Conservation (phyloP, 2,329 filamentous ascomycete species). For the Blastomyces gilchristii region DNA sequence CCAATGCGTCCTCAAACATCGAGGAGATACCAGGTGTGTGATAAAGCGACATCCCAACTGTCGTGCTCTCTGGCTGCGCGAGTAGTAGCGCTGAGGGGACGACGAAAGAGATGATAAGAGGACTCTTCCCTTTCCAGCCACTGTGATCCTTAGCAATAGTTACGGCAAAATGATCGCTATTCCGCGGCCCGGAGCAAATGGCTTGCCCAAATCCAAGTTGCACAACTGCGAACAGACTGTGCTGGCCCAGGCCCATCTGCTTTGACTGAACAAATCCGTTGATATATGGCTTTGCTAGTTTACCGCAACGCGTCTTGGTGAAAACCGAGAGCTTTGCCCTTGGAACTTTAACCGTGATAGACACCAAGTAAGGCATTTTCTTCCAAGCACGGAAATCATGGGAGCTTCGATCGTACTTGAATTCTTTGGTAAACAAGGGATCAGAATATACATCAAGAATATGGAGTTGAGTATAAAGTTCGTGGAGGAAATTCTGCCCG, state of each 20-base stretch:
- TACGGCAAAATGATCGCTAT: slow-evolving; percentile 15
- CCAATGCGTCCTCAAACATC: slow-evolving; percentile 14
- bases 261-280: slow-evolving; percentile 14
- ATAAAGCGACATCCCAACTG: slow-evolving; percentile 17
- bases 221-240: slow-evolving; percentile 18
- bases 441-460: slow-evolving; percentile 17
- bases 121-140: slow-evolving; percentile 19
- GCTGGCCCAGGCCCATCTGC: slow-evolving; percentile 8
- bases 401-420: neutral
- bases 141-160: slow-evolving; percentile 16
- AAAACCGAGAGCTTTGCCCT: slow-evolving; percentile 12
- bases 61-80: slow-evolving; percentile 11
- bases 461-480: slow-evolving; percentile 22
- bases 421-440: slow-evolving; percentile 3
- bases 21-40: slow-evolving; percentile 10
- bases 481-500: slow-evolving; percentile 20
- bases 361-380: slow-evolving; percentile 12
- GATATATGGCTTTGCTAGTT: slow-evolving; percentile 13
- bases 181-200: slow-evolving; percentile 9
- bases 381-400: slow-evolving; percentile 16
- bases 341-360: slow-evolving; percentile 16
- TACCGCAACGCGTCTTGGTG: slow-evolving; percentile 6
- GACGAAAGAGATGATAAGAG: slow-evolving; percentile 21
- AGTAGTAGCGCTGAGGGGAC: slow-evolving; percentile 20
- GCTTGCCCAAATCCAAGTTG: slow-evolving; percentile 20